These are phyloP conservation scores for Lepidium africanum DNA, from an alignment of 345 rosid species.

Conservation along the genomic window DNA sequence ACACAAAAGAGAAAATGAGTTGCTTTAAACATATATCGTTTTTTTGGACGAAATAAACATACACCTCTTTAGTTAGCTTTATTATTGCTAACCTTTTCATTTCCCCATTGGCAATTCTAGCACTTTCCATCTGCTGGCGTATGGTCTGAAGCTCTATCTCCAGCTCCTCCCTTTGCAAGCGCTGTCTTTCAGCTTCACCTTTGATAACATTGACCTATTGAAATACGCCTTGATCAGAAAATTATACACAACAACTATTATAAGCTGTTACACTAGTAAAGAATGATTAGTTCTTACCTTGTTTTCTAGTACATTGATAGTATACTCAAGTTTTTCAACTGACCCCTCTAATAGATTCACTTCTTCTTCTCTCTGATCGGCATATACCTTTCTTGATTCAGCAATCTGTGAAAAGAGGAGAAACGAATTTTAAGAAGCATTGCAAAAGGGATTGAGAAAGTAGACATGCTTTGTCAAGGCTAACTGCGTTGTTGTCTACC, in stretches of 20 bases:
- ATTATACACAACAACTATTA: neutral
- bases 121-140: conserved; percentile 64
- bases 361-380: conserved; percentile 83
- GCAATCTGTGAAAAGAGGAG: conserved; percentile 43
- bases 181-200: conserved; percentile 89
- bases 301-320: conserved; percentile 70
- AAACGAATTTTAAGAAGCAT: conserved; percentile 1
- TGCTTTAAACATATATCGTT: neutral
- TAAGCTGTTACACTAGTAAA: neutral
- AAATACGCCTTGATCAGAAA: conserved; percentile 23
- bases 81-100: conserved; percentile 49
- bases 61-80: neutral
- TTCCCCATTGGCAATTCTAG: conserved; percentile 51
- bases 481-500: conserved; percentile 33
- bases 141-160: conserved; percentile 71
- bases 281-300: conserved; percentile 42
- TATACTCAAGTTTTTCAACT: conserved; percentile 81
- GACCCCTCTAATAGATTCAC: conserved; percentile 82
- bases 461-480: neutral
- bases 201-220: conserved; percentile 76
- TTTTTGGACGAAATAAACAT: neutral
- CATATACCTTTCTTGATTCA: conserved; percentile 59
- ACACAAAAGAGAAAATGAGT: conserved; percentile 8
- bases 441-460: neutral
- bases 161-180: conserved; percentile 83